These are phyloP conservation scores for Phytophthora cryptogea DNA, from an alignment of 352 stramenopile species.

Conservation along the genomic window DNA sequence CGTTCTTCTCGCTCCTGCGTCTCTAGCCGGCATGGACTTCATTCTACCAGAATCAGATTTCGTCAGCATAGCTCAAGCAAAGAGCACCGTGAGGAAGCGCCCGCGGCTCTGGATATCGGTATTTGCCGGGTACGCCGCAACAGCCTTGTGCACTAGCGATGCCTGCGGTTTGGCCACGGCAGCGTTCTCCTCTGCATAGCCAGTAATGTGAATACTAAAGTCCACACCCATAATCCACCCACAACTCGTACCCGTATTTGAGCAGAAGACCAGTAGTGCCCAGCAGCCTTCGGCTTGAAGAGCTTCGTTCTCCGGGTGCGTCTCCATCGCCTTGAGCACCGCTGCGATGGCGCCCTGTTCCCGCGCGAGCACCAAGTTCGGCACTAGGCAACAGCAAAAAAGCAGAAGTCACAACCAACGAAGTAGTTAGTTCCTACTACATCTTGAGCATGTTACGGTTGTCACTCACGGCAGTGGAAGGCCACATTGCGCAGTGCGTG, in stretches of 20 bases:
- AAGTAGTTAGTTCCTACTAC: not conserved
- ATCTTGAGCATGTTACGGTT: not conserved
- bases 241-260: slow-evolving; percentile 59
- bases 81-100: slow-evolving; percentile 61
- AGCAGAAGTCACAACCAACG: not conserved
- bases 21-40: not conserved
- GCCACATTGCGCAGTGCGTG: slow-evolving; percentile 76
- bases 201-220: slow-evolving; percentile 1
- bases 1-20: slow-evolving; percentile 11
- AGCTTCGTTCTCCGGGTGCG: slow-evolving; percentile 64
- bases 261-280: slow-evolving; percentile 81
- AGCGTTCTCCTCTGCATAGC: slow-evolving; percentile 58
- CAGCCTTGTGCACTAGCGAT: slow-evolving; percentile 48
- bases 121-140: slow-evolving; percentile 52
- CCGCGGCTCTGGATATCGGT: slow-evolving; percentile 70
- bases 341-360: slow-evolving; percentile 67
- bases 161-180: slow-evolving; percentile 50
- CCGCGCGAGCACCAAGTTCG: slow-evolving; percentile 62
- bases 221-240: not conserved
- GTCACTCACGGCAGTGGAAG: slow-evolving; percentile 60
- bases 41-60: not conserved
- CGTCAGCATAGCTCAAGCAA: slow-evolving; percentile 27
- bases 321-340: slow-evolving; percentile 66
- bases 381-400: slow-evolving; percentile 31
- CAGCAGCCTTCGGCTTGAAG: slow-evolving; percentile 75